Percentiles rank a stretch among this genome's conserved stretches.
These are phyloP conservation scores for Primulina huaijiensis DNA, from an alignment of 257 asterid genomes.

Conservation along the genomic window DNA sequence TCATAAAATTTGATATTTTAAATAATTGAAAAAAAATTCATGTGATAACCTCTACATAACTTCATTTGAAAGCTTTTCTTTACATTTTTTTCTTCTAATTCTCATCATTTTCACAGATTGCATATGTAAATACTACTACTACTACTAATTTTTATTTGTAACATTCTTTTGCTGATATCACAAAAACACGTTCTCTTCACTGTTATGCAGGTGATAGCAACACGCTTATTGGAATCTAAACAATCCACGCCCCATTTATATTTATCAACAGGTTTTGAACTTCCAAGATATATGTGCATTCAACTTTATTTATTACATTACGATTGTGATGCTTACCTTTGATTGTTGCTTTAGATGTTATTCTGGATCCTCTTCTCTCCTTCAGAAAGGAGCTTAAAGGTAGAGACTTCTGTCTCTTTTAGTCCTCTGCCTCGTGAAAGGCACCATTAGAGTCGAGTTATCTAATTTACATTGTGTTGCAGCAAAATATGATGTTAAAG, in stretches of 20 bases:
- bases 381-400: constrained; percentile 98
- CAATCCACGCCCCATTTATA: constrained; percentile 93
- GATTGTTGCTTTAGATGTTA: constrained; percentile 64
- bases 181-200: constrained; percentile 9
- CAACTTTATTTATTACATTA: constrained; percentile 22
- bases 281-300: constrained; percentile 17
- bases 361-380: constrained; percentile 86
- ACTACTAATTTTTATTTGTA: constrained; percentile 15
- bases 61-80: constrained; percentile 3
- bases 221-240: constrained; percentile 92
- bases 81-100: constrained; percentile 3
- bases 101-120: background rate
- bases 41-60: constrained; percentile 10
- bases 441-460: constrained; percentile 22
- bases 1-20: background rate
- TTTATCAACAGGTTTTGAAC: constrained; percentile 72
- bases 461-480: constrained; percentile 35
- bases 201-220: constrained; percentile 75
- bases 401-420: constrained; percentile 30
- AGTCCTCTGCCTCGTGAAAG: constrained; percentile 20
- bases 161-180: constrained; percentile 16
- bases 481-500: constrained; percentile 84
- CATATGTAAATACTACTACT: background rate
- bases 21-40: too few relatives aligned
- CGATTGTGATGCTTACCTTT: constrained; percentile 28